These are phyloP conservation scores for Chalciporus chontae DNA, from an alignment of 768 basidiomycete species.

Conservation along the genomic window DNA sequence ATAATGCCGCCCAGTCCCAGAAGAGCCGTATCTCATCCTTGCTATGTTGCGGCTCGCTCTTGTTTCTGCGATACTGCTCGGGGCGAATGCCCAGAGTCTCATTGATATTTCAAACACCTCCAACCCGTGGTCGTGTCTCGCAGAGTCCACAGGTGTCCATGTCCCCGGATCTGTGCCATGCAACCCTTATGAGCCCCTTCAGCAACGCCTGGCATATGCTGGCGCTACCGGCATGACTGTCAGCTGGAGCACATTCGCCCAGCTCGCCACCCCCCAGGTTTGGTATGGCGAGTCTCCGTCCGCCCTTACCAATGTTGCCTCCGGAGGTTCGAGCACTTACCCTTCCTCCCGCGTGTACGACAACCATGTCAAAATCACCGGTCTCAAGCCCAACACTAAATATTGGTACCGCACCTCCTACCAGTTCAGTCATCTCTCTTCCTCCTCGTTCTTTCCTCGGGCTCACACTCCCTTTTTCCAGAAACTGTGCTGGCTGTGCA, in stretches of 20 bases:
- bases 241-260: slow-evolving; percentile 23
- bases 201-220: slow-evolving; percentile 25
- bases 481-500: slow-evolving; percentile 27
- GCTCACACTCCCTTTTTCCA: not conserved
- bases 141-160: slow-evolving; percentile 28
- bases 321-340: slow-evolving; percentile 22
- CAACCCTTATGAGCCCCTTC: slow-evolving; percentile 26
- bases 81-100: slow-evolving; percentile 12
- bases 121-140: slow-evolving; percentile 17
- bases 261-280: slow-evolving; percentile 21
- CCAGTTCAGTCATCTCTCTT: slow-evolving; percentile 14
- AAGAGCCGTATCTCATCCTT: not conserved
- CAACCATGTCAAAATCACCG: slow-evolving; percentile 27
- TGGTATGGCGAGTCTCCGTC: slow-evolving; percentile 22
- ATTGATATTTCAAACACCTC: slow-evolving; percentile 15
- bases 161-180: slow-evolving; percentile 26
- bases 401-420: slow-evolving; percentile 29
- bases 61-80: slow-evolving; percentile 6
- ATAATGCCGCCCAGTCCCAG: no score
- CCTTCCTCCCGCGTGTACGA: slow-evolving; percentile 24
- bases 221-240: slow-evolving; percentile 25
- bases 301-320: slow-evolving; percentile 17
- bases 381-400: slow-evolving; percentile 19
- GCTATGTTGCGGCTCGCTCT: slow-evolving; percentile 10
- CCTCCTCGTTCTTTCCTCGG: not conserved